These are phyloP conservation scores for Tetrahymena thermophila DNA, from an alignment of 73 alveolate species.

Conservation along the genomic window DNA sequence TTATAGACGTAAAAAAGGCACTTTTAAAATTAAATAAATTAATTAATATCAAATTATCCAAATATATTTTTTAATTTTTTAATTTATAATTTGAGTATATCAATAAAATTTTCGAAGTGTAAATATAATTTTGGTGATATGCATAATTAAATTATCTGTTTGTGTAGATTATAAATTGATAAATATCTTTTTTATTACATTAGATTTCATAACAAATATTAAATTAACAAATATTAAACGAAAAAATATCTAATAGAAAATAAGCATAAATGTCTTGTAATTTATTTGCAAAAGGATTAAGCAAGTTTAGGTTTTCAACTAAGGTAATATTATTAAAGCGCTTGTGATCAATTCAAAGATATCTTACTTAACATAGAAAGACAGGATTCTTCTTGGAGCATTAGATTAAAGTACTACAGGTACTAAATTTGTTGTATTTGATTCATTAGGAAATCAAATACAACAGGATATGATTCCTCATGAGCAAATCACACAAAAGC, in stretches of 20 bases:
- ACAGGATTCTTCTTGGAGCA: not conserved
- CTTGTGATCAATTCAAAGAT: not conserved
- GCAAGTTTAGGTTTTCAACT: not conserved
- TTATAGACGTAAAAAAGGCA: too few relatives aligned
- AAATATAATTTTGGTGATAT: not conserved
- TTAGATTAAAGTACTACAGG: not conserved
- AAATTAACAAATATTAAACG: too few relatives aligned
- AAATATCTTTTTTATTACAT: not conserved
- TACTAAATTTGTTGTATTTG: not conserved
- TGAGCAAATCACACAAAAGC: constrained; percentile 58
- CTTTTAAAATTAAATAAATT: too few relatives aligned
- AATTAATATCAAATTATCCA: too few relatives aligned
- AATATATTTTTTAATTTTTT: too few relatives aligned
- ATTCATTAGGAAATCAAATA: not conserved
- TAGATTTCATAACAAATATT: not conserved
- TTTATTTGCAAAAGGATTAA: not conserved
- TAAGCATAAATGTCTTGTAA: not conserved
- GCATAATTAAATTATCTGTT: too few relatives aligned
- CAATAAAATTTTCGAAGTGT: too few relatives aligned
- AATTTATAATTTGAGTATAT: too few relatives aligned
- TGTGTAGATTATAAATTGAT: not conserved
- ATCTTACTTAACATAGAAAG: not conserved
- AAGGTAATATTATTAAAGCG: not conserved
- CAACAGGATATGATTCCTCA: constrained; percentile 9
- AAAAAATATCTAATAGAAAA: too few relatives aligned